Evolutionary conservation across 169 alveolate species (phyloP), one percentile per base, ranked within the genome.

Genomic region (Ichthyophthirius multifiliis): DNA sequence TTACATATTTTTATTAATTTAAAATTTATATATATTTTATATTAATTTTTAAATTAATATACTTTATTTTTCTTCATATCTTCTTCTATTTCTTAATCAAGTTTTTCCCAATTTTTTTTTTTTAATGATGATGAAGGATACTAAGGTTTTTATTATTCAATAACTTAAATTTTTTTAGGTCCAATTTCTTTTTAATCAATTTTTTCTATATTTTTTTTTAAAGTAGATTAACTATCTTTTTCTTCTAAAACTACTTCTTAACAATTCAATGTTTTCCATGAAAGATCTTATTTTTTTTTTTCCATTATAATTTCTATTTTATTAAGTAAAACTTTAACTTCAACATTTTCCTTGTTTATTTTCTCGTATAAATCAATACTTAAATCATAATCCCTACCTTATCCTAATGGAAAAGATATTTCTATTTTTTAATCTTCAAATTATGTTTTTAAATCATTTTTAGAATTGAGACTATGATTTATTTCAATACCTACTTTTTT

Each of bases 71-170:
- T 86, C 44, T 84, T 83, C 45, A 90, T 73, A 23, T 93, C 96
- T 82, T 93, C 92, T 30, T 88, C 93, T 35, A 90, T 82, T 64
- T 90, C 96, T 77, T 86, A 89, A 62, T 95, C 97, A 31, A 95
- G 82, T 78, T 89, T 82, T 48, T 76, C 79, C 97, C 97, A 95
- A 65, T 95, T 90, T 76, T 76, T 80, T 67, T 89, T 86, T 18
- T 85, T 87, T 71, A 84, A 76, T 46, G 94, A 81, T 31, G 94
- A 85, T 23, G 94, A 47, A 12, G 95, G 94, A 71, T 91, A 86
- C 55, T 80, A 65, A 34, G 96, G 90, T 12, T 75, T 73, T 34
- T 67, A 43, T 20, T 41, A 83, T 35, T 91, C 83, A 43, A 84
- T 76, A n/a, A 91, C 35, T 63, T 89, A 94, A 43, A 92, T 76